These are phyloP conservation scores for Colletotrichum tofieldiae DNA, from an alignment of 2,329 filamentous ascomycete genomes.

Conservation along the genomic window DNA sequence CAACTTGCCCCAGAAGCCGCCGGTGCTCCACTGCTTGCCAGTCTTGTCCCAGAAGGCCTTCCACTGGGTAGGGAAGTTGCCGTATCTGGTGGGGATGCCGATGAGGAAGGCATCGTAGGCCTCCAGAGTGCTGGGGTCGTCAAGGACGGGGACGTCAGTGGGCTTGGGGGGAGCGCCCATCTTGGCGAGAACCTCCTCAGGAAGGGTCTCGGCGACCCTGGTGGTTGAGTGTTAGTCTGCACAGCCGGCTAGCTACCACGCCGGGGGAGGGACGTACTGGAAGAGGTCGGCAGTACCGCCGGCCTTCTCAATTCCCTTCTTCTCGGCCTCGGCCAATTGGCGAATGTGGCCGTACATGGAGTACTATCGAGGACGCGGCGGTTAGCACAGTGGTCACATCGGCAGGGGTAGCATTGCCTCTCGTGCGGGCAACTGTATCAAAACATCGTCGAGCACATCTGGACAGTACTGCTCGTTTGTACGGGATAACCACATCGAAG, in stretches of 20 bases:
- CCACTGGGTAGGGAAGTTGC: slow-evolving; percentile 98
- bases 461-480: background rate
- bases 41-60: slow-evolving; percentile 95
- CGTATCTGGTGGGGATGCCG: slow-evolving; percentile 95
- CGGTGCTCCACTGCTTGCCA: slow-evolving; percentile 85
- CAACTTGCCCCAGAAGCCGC: slow-evolving; percentile 88
- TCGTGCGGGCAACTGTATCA: slow-evolving; percentile 16
- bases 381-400: slow-evolving; percentile 19
- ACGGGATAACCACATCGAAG: background rate
- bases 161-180: slow-evolving; percentile 91
- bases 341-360: slow-evolving; percentile 95
- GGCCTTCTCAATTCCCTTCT: slow-evolving; percentile 89
- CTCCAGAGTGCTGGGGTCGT: slow-evolving; percentile 73
- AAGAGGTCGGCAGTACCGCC: slow-evolving; percentile 87
- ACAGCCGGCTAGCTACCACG: background rate
- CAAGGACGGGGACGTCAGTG: slow-evolving; percentile 75
- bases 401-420: slow-evolving; percentile 1
- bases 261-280: slow-evolving; percentile 70
- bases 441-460: background rate
- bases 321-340: slow-evolving; percentile 89
- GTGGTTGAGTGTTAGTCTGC: slow-evolving; percentile 22
- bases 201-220: slow-evolving; percentile 88
- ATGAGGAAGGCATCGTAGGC: slow-evolving; percentile 89
- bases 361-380: slow-evolving; percentile 72
- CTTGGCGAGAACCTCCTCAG: slow-evolving; percentile 86